Evolutionary conservation across 148 eudicot genomes (phyloP).

Genomic region (Pouteria glomerata): DNA sequence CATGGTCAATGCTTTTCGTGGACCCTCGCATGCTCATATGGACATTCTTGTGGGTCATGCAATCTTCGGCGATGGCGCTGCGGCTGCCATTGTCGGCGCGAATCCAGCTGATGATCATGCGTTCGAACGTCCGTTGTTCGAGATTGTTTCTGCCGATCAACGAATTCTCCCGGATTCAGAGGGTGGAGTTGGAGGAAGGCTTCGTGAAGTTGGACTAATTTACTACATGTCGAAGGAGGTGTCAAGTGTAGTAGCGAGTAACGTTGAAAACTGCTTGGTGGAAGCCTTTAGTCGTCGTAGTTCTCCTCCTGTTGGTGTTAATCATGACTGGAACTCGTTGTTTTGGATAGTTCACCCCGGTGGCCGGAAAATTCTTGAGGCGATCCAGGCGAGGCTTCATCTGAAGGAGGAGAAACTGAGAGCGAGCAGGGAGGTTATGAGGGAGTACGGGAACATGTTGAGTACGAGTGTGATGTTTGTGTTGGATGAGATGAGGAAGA

Average conservation of each 20-base stretch:
- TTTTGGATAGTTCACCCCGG: constrained; percentile 18
- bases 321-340: constrained; percentile 12
- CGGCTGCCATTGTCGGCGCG: constrained; percentile 8
- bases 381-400: not conserved
- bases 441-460: constrained; percentile 15
- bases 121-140: constrained; percentile 9
- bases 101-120: not conserved
- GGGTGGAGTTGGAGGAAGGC: not conserved
- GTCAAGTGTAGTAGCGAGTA: not conserved
- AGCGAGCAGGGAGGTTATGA: not conserved
- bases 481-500: constrained; percentile 11
- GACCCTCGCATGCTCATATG: not conserved
- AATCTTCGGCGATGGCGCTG: constrained; percentile 19
- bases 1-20: not conserved
- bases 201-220: constrained; percentile 4
- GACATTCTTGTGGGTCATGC: constrained; percentile 12
- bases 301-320: not conserved
- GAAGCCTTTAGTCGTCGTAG: constrained; percentile 9
- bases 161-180: not conserved
- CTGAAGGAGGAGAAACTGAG: not conserved
- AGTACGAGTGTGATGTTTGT: constrained; percentile 3
- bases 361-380: constrained; percentile 3
- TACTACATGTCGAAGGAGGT: not conserved
- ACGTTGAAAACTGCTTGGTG: constrained; percentile 3
- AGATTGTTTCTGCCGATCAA: constrained; percentile 9